These are phyloP conservation scores for Aspergillus melleus DNA, from an alignment of 2,329 filamentous ascomycete genomes.

Conservation along the genomic window DNA sequence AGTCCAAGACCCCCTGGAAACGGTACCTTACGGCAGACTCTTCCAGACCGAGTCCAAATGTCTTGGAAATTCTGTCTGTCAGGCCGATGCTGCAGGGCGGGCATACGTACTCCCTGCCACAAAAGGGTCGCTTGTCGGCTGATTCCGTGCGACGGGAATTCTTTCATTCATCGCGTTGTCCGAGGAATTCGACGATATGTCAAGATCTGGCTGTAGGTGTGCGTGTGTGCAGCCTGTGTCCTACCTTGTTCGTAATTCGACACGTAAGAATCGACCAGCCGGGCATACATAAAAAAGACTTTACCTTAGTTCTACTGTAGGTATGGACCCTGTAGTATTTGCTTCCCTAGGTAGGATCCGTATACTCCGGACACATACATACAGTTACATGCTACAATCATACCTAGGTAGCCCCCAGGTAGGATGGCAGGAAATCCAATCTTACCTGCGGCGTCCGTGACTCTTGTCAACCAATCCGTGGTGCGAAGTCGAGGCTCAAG, in stretches of 20 bases:
- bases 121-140: neutral
- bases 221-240: neutral
- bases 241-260: neutral
- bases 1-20: constrained; percentile 7
- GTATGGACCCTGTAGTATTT: neutral
- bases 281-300: neutral
- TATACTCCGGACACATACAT: no score
- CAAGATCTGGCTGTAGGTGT: neutral
- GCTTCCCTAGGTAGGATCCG: no score
- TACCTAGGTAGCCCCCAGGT: neutral
- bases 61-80: constrained; percentile 8
- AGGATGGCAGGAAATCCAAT: neutral
- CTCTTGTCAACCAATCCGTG: neutral
- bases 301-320: no score
- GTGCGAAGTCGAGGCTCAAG: constrained; percentile 2
- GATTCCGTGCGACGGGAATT: neutral
- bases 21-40: constrained; percentile 15
- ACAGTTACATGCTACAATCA: no score
- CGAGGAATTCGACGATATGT: no score
- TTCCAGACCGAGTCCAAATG: constrained; percentile 10
- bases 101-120: neutral
- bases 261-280: neutral
- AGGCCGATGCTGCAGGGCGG: neutral
- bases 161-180: neutral
- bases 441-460: neutral